These are phyloP conservation scores for Olyra latifolia DNA, from an alignment of 176 grass and related monocot species.

Conservation along the genomic window DNA sequence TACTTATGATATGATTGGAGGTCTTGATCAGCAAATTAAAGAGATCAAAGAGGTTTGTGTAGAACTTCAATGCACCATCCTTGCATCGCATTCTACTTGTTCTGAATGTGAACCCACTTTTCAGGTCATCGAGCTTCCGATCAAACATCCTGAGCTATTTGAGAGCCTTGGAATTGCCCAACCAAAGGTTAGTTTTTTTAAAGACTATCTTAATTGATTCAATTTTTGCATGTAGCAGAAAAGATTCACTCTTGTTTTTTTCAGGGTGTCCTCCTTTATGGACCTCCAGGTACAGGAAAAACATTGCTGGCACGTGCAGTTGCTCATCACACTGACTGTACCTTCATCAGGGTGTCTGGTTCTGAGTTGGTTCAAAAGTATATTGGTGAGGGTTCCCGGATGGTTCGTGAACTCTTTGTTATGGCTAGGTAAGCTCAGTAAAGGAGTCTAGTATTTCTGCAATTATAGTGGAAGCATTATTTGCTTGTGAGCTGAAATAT, in stretches of 20 bases:
- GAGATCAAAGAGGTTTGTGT: conserved; percentile 95
- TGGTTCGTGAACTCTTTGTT: conserved; percentile 98
- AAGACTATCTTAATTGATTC: background rate
- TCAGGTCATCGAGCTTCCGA: conserved; percentile 98
- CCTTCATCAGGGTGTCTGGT: conserved; percentile 97
- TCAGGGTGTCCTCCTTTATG: conserved; percentile 97
- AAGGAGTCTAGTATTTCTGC: background rate
- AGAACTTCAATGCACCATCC: background rate
- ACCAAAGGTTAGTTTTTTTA: conserved; percentile 66
- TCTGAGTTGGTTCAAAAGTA: conserved; percentile 99
- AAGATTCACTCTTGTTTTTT: conserved; percentile 24
- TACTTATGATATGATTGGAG: conserved; percentile 99
- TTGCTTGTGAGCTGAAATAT: conserved; percentile 8
- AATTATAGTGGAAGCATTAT: background rate
- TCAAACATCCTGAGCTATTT: conserved; percentile 97
- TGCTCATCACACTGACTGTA: conserved; percentile 98
- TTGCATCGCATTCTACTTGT: background rate
- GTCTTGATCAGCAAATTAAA: conserved; percentile 98
- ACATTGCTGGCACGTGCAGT: conserved; percentile 93
- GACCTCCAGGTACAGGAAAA: conserved; percentile 95
- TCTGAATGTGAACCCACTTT: conserved; percentile 32
- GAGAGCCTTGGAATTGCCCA: conserved; percentile 98
- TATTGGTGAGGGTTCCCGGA: conserved; percentile 95
- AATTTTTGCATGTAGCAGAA: background rate
- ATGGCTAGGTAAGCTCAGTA: conserved; percentile 81